Evolutionary conservation across 2,329 filamentous ascomycete genomes (phyloP).

Genomic region (Nectriaceae sp.): DNA sequence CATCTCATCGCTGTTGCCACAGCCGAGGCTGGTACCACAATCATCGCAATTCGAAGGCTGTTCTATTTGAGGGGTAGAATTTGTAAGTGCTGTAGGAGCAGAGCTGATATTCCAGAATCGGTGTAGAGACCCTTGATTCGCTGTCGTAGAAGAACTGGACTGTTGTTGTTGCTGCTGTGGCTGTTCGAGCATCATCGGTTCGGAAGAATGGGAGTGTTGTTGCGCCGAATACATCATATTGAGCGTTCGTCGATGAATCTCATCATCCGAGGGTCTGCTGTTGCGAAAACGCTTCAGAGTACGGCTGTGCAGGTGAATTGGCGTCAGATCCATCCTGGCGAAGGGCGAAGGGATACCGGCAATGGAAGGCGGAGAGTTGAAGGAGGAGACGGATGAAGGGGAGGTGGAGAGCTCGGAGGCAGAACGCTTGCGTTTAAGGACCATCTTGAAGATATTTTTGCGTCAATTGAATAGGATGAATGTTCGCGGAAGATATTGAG

Average conservation of each 20-base stretch:
- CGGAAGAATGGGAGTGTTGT: constrained; percentile 13
- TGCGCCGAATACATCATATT: constrained; percentile 59
- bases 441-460: constrained; percentile 40
- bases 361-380: constrained; percentile 38
- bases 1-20: constrained; percentile 34
- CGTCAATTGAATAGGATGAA: background rate
- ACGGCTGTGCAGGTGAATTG: constrained; percentile 53
- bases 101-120: constrained; percentile 61
- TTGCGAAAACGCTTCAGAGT: constrained; percentile 64
- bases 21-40: constrained; percentile 42
- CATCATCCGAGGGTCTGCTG: constrained; percentile 56
- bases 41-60: constrained; percentile 50
- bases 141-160: constrained; percentile 9
- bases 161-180: constrained; percentile 10
- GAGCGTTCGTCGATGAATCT: constrained; percentile 59
- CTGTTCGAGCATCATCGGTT: constrained; percentile 2
- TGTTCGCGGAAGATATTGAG: background rate
- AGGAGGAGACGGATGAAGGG: constrained; percentile 45
- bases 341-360: constrained; percentile 33
- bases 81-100: constrained; percentile 30
- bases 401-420: constrained; percentile 56
- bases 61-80: constrained; percentile 22
- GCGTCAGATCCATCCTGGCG: constrained; percentile 36
- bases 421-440: constrained; percentile 66
- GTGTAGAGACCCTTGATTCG: constrained; percentile 55